phyloP scores from a whole-genome alignment of 306 rosid genomes.

The Rosa chinensis region DNA sequence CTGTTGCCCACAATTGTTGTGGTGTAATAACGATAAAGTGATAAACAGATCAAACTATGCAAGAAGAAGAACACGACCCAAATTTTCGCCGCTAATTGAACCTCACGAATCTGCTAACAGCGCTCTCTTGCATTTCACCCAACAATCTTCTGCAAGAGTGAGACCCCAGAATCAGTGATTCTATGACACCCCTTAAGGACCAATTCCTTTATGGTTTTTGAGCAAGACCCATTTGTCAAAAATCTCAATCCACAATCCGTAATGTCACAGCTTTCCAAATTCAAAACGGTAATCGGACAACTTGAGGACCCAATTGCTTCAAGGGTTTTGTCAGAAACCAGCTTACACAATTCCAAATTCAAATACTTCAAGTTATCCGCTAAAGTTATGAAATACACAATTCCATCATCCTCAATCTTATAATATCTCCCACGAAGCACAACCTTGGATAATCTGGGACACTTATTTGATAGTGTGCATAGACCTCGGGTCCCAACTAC shows the following conservation, averaged over 20 bases:
- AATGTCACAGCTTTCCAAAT: slow-evolving; percentile 29
- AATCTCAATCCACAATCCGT: slow-evolving; percentile 32
- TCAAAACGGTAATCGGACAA: slow-evolving; percentile 14
- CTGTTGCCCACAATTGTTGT: too few species aligned
- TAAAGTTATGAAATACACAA: background rate
- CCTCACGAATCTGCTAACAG: background rate
- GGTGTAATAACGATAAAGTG: too few species aligned
- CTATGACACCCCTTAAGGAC: background rate
- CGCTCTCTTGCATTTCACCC: background rate
- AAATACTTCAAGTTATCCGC: slow-evolving; percentile 17
- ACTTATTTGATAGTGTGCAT: slow-evolving; percentile 17
- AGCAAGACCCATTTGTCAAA: slow-evolving; percentile 26
- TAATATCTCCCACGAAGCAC: slow-evolving; percentile 17
- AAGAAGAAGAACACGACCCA: too few species aligned
- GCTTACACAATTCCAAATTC: slow-evolving; percentile 16
- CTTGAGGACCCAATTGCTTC: slow-evolving; percentile 18
- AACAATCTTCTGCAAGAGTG: background rate
- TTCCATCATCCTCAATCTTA: background rate
- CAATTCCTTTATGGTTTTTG: slow-evolving; percentile 22
- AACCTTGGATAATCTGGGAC: slow-evolving; percentile 21
- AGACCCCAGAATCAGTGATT: background rate
- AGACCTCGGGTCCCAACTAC: slow-evolving; percentile 7
- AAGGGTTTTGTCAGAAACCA: slow-evolving; percentile 26
- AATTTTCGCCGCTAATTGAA: too few species aligned
- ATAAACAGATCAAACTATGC: too few species aligned